phyloP scores from a whole-genome alignment of 1,284 basidiomycete species.

The Macrocystidia cucumis region DNA sequence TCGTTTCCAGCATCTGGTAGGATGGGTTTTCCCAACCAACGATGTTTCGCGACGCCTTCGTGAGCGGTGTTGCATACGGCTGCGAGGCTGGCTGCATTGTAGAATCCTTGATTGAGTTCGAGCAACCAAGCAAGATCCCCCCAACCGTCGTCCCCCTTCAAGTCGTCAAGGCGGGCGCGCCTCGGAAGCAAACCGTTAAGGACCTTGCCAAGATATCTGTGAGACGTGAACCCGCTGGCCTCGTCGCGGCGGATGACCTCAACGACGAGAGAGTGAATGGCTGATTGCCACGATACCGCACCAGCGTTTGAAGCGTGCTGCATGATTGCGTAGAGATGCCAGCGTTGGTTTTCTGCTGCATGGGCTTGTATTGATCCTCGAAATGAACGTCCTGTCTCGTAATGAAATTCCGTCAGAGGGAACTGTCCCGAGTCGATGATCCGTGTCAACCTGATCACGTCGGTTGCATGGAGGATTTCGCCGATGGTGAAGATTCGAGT shows the following conservation, averaged over 20 bases:
- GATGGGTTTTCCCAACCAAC: slow-evolving; percentile 16
- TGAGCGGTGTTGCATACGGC: slow-evolving; percentile 13
- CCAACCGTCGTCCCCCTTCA: slow-evolving; percentile 15
- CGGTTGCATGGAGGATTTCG: slow-evolving; percentile 15
- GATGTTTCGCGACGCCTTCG: slow-evolving; percentile 4
- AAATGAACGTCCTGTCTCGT: slow-evolving; percentile 4
- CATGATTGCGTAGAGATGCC: slow-evolving; percentile 18
- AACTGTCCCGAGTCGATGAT: not conserved
- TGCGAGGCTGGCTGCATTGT: slow-evolving; percentile 16
- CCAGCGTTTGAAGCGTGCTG: slow-evolving; percentile 15
- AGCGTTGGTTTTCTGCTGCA: slow-evolving; percentile 11
- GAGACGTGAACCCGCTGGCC: slow-evolving; percentile 9
- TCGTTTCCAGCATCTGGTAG: slow-evolving; percentile 13
- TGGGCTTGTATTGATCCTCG: slow-evolving; percentile 4
- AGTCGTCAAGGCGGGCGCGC: slow-evolving; percentile 13
- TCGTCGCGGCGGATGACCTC: slow-evolving; percentile 16
- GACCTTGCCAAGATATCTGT: slow-evolving; percentile 14
- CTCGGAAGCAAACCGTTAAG: slow-evolving; percentile 18
- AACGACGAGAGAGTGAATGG: slow-evolving; percentile 18
- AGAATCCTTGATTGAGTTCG: slow-evolving; percentile 20
- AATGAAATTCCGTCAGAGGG: not conserved
- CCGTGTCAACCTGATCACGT: slow-evolving; percentile 11
- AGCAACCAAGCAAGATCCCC: slow-evolving; percentile 17
- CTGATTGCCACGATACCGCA: slow-evolving; percentile 14
- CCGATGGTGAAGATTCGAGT: slow-evolving; percentile 15